These are phyloP conservation scores for Penicillium sp. DNA, from an alignment of 2,329 filamentous ascomycete genomes.

Conservation along the genomic window DNA sequence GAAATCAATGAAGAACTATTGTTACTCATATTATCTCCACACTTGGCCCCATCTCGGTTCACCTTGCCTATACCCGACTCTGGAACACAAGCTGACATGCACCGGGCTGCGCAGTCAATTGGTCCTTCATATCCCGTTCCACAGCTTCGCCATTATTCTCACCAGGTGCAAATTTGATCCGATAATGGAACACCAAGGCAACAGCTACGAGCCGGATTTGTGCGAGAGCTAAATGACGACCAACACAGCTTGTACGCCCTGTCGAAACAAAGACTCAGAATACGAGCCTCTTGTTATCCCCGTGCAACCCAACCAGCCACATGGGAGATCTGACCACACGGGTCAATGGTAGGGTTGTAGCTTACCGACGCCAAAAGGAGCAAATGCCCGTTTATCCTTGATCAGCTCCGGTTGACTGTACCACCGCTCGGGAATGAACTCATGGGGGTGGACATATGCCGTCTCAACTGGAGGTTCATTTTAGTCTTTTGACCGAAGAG, in stretches of 20 bases:
- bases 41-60: neutral
- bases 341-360: neutral
- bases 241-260: constrained; percentile 9
- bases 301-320: neutral
- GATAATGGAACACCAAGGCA: neutral
- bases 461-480: neutral
- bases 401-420: constrained; percentile 20
- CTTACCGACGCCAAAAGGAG: constrained; percentile 23
- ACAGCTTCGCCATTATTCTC: constrained; percentile 2
- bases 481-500: neutral
- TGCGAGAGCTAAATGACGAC: constrained; percentile 7
- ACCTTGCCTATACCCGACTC: neutral
- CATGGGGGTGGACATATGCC: constrained; percentile 40
- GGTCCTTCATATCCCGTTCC: constrained; percentile 8
- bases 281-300: neutral
- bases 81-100: constrained; percentile 2
- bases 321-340: neutral
- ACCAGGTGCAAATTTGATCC: constrained; percentile 1
- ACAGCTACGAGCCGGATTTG: constrained; percentile 3
- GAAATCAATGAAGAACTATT: neutral
- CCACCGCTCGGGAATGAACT: constrained; percentile 42
- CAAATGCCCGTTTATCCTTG: constrained; percentile 16
- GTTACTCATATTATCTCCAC: neutral
- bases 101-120: constrained; percentile 6
- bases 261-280: neutral